Percentiles rank a stretch among this genome's conserved stretches.
Evolutionary conservation across 2,329 filamentous ascomycete species (phyloP).

Genomic region (Aspergillus quadrilineatus): DNA sequence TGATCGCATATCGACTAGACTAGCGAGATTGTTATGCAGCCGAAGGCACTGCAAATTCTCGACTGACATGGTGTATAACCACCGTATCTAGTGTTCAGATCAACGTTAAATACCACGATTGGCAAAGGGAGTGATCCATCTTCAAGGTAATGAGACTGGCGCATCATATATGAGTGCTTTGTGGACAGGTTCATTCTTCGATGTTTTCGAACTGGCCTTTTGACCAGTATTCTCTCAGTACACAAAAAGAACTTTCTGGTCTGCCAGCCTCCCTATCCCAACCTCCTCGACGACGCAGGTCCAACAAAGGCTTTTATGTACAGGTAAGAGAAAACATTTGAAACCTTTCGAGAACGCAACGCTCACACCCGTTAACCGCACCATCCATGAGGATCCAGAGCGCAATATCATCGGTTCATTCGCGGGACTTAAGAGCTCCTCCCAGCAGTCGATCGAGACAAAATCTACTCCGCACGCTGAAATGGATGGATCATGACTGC

Average conservation of each 20-base stretch:
- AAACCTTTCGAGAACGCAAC: not conserved
- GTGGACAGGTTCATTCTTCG: too few relatives aligned
- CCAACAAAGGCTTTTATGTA: not conserved
- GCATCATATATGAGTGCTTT: too few relatives aligned
- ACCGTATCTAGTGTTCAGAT: too few relatives aligned
- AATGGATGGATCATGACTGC: not conserved
- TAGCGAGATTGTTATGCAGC: too few relatives aligned
- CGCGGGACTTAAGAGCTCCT: not conserved
- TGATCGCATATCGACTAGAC: too few relatives aligned
- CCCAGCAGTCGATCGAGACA: slow-evolving; percentile 2
- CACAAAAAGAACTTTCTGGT: not conserved
- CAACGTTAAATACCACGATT: too few relatives aligned
- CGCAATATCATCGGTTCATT: not conserved
- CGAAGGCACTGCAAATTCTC: too few relatives aligned
- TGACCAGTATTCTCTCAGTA: not conserved
- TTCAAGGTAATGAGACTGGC: too few relatives aligned
- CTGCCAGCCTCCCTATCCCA: not conserved
- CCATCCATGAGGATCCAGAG: slow-evolving; percentile 4
- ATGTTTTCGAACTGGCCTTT: not conserved
- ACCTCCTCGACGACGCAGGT: not conserved
- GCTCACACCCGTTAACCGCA: not conserved
- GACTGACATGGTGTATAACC: too few relatives aligned
- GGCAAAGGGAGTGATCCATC: too few relatives aligned
- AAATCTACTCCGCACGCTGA: not conserved
- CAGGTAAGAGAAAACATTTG: slow-evolving; percentile 2